Base-by-base conservation (phyloP, 768 basidiomycete species). In the Mycena polygramma region DNA sequence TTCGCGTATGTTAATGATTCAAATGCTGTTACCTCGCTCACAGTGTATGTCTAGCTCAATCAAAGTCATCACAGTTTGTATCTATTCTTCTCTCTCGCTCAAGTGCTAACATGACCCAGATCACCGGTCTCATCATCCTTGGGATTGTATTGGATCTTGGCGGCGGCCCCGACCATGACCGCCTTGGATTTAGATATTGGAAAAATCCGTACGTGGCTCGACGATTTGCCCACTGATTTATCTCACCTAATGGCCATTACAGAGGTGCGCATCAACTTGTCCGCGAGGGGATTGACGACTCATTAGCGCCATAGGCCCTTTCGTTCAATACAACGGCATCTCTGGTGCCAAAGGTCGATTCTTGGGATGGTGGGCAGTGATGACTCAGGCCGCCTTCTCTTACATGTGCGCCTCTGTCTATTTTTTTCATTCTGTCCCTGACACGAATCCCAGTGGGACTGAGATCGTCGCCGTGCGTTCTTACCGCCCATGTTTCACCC, bases 321-420 rank as follows among this genome's bases (percentile, higher is more conserved):
- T 98, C 77, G 91, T 86, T 13, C 94, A 97, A 75, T 94, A 81
- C 75, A 15, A 83, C 15, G 83, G 79, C 5, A 94, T 95, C 24
- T 8, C 75, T 5, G 97, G 97, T 5, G 69, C 87, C 4, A 88
- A 87, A 73, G 96, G 96, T 11, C 89, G 84, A 30, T 98, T 98
- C 87, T 76, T 89, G 39, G 87, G 84, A 7, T 88, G 82, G 79
- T 70, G 87, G 86, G 79, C 88, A 0, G 91, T 92, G 66, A 82
- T 97, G 81, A 90, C 91, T 9, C 92, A 96, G 73, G 97, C 97
- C 5, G 95, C 94, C 17, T 98, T 97, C 85, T 95, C 94, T 14
- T 97, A 73, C 51, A 73, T 73, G 72, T 68, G 43, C 46, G 72
- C 83, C 72, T 15, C 72, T 15, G 52, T 15, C 1, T 26, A 48